These are phyloP conservation scores for Solanum corneliomulleri DNA, from an alignment of 257 asterid genomes.

Conservation along the genomic window DNA sequence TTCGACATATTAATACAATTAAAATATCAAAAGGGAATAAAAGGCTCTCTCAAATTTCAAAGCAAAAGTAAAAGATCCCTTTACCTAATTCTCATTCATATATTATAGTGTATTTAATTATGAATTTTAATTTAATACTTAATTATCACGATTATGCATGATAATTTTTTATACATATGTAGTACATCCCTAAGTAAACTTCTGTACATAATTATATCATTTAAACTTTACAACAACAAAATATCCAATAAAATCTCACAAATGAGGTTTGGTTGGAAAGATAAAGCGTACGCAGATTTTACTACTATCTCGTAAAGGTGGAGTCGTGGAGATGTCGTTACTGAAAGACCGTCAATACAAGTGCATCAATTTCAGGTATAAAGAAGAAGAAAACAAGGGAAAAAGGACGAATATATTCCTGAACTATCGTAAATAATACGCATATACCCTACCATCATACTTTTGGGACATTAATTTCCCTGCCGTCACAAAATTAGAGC, in stretches of 20 bases:
- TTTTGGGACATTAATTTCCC: too few species aligned
- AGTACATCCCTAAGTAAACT: not conserved
- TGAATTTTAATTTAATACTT: not conserved
- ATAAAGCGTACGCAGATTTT: rapidly evolving
- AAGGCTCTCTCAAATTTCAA: not conserved
- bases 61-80: not conserved
- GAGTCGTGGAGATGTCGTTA: too few species aligned
- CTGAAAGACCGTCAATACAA: too few species aligned
- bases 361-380: not conserved
- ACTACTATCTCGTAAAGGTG: not conserved
- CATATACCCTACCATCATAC: too few species aligned
- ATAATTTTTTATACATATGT: not conserved
- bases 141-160: not conserved
- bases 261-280: too few species aligned
- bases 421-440: too few species aligned
- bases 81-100: not conserved
- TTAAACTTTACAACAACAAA: not conserved
- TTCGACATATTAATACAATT: not conserved
- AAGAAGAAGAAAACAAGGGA: not conserved
- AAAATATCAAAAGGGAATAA: not conserved
- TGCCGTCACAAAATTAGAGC: too few species aligned
- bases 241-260: too few species aligned
- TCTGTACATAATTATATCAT: not conserved
- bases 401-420: too few species aligned
- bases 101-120: not conserved